Percentiles rank a stretch among this genome's conserved stretches.
phyloP scores from a whole-genome alignment of 129 eudicot species.

The Arctium minus region DNA sequence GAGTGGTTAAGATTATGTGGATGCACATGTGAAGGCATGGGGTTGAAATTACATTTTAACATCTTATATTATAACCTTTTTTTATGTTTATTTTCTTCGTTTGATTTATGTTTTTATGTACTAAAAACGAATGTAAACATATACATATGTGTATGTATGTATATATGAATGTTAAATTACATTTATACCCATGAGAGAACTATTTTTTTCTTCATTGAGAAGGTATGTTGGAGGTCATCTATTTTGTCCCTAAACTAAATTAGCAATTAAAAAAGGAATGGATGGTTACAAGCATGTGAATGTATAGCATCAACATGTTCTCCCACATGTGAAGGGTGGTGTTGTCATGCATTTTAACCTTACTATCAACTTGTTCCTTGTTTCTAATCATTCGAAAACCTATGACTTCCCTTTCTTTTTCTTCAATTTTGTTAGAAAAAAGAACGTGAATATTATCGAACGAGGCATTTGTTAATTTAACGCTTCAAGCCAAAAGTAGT shows the following conservation, averaged over 20 bases:
- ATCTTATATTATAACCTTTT: background rate
- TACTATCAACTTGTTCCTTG: background rate
- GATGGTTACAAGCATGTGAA: constrained; percentile 31
- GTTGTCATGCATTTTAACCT: constrained; percentile 3
- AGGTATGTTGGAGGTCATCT: constrained; percentile 10
- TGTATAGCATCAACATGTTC: constrained; percentile 26
- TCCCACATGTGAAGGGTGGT: constrained; percentile 33
- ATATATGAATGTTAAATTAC: background rate
- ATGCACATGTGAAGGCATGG: background rate
- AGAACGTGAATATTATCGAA: no score
- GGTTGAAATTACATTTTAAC: background rate
- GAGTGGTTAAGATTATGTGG: background rate
- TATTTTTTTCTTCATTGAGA: background rate
- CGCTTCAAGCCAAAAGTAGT: no score
- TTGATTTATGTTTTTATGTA: background rate
- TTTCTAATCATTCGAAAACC: background rate
- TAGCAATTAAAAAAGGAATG: background rate
- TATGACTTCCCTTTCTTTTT: background rate
- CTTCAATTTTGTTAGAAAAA: background rate
- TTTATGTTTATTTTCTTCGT: background rate
- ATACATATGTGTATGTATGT: background rate
- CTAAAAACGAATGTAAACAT: background rate
- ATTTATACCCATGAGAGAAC: background rate
- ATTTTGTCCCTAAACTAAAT: constrained; percentile 9
- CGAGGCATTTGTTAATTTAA: no score